phyloP scores from a whole-genome alignment of 1,284 basidiomycete genomes.

The Calocybe gambosa region DNA sequence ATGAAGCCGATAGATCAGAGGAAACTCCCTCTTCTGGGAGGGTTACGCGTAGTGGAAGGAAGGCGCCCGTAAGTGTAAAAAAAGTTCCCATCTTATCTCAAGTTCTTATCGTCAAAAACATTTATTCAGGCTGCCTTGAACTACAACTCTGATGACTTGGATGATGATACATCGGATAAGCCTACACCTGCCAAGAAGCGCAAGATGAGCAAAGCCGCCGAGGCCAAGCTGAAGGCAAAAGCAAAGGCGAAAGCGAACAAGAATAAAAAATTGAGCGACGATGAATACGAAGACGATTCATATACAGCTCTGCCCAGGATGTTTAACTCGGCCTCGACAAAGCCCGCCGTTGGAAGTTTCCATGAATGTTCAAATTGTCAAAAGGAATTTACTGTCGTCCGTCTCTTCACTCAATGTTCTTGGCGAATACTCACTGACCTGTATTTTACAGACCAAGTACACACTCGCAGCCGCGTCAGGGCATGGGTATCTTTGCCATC shows the following conservation, averaged over 20 bases:
- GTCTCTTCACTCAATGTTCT: constrained; percentile 21
- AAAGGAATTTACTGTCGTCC: constrained; percentile 84
- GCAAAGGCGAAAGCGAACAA: constrained; percentile 39
- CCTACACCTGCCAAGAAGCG: constrained; percentile 30
- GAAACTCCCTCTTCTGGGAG: constrained; percentile 13
- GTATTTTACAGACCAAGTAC: constrained; percentile 64
- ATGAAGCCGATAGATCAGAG: constrained; percentile 7
- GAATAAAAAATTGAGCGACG: constrained; percentile 30
- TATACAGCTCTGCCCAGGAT: constrained; percentile 54
- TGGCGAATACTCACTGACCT: constrained; percentile 2
- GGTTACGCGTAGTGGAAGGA: constrained; percentile 14
- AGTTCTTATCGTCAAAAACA: background rate
- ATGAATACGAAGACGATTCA: constrained; percentile 30
- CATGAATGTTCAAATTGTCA: constrained; percentile 79
- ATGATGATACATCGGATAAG: constrained; percentile 25
- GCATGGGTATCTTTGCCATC: constrained; percentile 75
- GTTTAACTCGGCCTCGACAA: constrained; percentile 29
- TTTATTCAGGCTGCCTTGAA: background rate
- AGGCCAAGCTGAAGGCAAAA: constrained; percentile 41
- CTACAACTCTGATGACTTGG: background rate
- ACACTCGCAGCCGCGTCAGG: constrained; percentile 67
- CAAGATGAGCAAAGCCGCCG: constrained; percentile 28
- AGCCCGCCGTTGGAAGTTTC: constrained; percentile 76
- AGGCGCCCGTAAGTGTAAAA: background rate
- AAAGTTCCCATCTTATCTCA: no score